Conservation (phyloP, 139 green algal genomes). For the Tetradesmus obliquus region DNA sequence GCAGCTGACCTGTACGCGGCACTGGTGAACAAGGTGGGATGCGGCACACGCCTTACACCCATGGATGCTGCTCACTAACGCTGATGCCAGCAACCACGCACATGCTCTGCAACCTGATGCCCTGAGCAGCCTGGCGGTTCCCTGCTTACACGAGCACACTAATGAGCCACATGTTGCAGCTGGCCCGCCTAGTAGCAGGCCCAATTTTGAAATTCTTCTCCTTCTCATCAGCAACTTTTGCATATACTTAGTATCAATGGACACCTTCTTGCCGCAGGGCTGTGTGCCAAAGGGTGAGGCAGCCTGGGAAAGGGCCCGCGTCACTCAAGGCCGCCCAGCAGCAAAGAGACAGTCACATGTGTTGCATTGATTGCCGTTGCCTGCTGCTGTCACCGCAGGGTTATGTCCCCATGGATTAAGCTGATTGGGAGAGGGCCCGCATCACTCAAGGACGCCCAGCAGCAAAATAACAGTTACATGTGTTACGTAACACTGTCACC, state of each 20-base stretch:
- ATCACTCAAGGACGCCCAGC: slow-evolving; percentile 70
- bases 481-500: too few species aligned
- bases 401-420: slow-evolving; percentile 76
- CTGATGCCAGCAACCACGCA: too few species aligned
- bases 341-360: neutral
- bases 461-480: neutral
- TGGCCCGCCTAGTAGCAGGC: too few species aligned
- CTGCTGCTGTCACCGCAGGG: slow-evolving; percentile 48
- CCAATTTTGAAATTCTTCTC: too few species aligned
- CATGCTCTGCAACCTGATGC: too few species aligned
- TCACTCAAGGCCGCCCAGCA: slow-evolving; percentile 71
- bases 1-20: slow-evolving; percentile 72
- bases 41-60: too few species aligned
- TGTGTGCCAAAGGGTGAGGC: slow-evolving; percentile 74
- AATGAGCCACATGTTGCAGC: too few species aligned
- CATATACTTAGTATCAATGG: neutral
- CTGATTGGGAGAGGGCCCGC: slow-evolving; percentile 78
- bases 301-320: slow-evolving; percentile 78
- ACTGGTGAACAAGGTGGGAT: slow-evolving; percentile 67
- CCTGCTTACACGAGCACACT: too few species aligned
- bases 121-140: too few species aligned
- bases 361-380: too few species aligned
- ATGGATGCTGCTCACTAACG: too few species aligned
- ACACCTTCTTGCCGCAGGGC: neutral
- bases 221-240: neutral